Percentiles rank a stretch among this genome's conserved stretches.
Conservation (phyloP, 163 green algal species). For the Chloromonas sp. region DNA sequence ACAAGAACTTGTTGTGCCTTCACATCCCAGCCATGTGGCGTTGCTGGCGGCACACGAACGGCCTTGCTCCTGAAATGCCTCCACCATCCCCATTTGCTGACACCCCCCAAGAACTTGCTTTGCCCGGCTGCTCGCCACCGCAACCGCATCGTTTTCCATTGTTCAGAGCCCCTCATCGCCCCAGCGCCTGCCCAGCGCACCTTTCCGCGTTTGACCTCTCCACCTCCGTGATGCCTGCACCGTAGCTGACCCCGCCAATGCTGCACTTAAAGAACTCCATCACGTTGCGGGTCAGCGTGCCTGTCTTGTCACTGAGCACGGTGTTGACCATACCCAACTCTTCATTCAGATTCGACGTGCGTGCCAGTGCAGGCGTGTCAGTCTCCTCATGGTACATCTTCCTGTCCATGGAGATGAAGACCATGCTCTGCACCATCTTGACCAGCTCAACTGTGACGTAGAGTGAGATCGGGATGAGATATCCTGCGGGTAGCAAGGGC, state of each 20-base stretch:
- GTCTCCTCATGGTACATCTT: constrained; percentile 77
- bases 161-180: too few relatives aligned
- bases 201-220: constrained; percentile 56
- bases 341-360: constrained; percentile 92
- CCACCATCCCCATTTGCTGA: too few relatives aligned
- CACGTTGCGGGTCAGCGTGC: constrained; percentile 71
- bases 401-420: constrained; percentile 73
- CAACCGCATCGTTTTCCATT: too few relatives aligned
- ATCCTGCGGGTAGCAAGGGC: constrained; percentile 34
- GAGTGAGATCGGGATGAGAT: constrained; percentile 90
- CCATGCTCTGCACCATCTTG: constrained; percentile 69
- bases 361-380: constrained; percentile 67
- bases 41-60: too few relatives aligned
- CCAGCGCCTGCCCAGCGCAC: background rate
- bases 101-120: too few relatives aligned
- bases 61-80: too few relatives aligned
- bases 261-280: constrained; percentile 96
- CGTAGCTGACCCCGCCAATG: constrained; percentile 77
- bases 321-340: constrained; percentile 86
- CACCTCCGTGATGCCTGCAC: constrained; percentile 80
- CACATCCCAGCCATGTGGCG: too few relatives aligned
- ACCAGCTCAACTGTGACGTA: constrained; percentile 94
- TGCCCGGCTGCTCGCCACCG: too few relatives aligned
- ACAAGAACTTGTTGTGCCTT: too few relatives aligned
- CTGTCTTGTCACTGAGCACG: constrained; percentile 84